phyloP scores from a whole-genome alignment of 495 filamentous ascomycete genomes.

The Parachaetomium inaequale region DNA sequence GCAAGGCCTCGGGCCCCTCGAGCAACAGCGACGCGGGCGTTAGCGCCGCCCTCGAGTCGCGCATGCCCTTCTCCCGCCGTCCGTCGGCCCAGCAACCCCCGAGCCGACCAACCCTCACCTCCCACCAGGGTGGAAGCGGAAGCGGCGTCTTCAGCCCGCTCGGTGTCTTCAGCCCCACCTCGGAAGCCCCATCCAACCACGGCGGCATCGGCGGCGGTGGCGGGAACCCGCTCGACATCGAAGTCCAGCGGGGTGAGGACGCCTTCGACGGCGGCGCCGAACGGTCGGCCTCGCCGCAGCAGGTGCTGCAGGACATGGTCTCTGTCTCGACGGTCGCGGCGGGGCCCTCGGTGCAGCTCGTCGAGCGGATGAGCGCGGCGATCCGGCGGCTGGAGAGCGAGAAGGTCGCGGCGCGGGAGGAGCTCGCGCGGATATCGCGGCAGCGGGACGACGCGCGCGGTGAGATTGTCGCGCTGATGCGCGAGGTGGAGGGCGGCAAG shows the following conservation, averaged over 20 bases:
- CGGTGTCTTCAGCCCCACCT: slow-evolving; percentile 33
- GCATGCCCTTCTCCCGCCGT: slow-evolving; percentile 30
- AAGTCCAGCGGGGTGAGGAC: slow-evolving; percentile 56
- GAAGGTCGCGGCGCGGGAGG: slow-evolving; percentile 79
- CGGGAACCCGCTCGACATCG: slow-evolving; percentile 61
- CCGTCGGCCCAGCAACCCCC: slow-evolving; percentile 43
- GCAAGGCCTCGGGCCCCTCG: slow-evolving; percentile 45
- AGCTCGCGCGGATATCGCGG: slow-evolving; percentile 68
- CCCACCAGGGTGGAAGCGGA: slow-evolving; percentile 15
- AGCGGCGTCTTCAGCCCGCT: slow-evolving; percentile 32
- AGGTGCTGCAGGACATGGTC: slow-evolving; percentile 79
- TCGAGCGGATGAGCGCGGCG: slow-evolving; percentile 92
- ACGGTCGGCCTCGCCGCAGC: slow-evolving; percentile 62
- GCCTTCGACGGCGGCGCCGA: slow-evolving; percentile 52
- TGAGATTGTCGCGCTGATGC: slow-evolving; percentile 85
- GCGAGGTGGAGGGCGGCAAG: slow-evolving; percentile 70
- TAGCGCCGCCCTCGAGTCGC: slow-evolving; percentile 24
- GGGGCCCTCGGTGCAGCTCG: slow-evolving; percentile 89
- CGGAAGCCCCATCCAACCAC: slow-evolving; percentile 24
- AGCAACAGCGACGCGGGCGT: slow-evolving; percentile 42
- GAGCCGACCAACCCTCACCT: slow-evolving; percentile 21
- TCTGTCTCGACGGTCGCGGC: slow-evolving; percentile 84
- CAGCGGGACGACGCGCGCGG: slow-evolving; percentile 89
- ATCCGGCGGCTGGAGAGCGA: slow-evolving; percentile 89
- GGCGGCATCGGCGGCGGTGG: slow-evolving; percentile 30